Evolutionary conservation across 140 eudicot genomes (phyloP).

Genomic region (Cichorium intybus): DNA sequence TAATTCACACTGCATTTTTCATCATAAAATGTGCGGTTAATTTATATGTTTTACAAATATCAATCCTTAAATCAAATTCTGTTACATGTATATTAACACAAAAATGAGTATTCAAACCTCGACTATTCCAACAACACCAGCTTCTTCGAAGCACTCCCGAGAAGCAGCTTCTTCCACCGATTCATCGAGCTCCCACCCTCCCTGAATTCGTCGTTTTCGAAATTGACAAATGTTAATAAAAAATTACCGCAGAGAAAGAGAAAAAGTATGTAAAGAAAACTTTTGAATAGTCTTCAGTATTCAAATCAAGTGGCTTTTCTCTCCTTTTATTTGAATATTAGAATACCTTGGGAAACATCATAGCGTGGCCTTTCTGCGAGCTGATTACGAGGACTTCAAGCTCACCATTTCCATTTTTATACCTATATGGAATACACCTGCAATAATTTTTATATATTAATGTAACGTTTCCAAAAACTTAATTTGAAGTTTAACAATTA

Average conservation of each 20-base stretch:
- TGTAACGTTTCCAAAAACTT: neutral
- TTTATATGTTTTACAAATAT: neutral
- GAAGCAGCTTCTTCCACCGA: slow-evolving; percentile 78
- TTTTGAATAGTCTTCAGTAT: slow-evolving; percentile 23
- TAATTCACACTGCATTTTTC: slow-evolving; percentile 48
- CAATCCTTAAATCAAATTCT: neutral
- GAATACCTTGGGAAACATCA: slow-evolving; percentile 89
- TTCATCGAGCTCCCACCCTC: slow-evolving; percentile 93
- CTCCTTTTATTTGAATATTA: neutral
- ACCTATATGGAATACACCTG: slow-evolving; percentile 86
- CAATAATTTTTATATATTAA: slow-evolving; percentile 15
- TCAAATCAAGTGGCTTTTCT: slow-evolving; percentile 41
- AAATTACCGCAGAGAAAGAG: neutral
- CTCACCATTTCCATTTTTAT: slow-evolving; percentile 45
- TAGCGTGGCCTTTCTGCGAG: slow-evolving; percentile 69
- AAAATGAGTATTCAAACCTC: slow-evolving; percentile 40
- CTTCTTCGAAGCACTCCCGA: slow-evolving; percentile 81
- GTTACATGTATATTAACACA: neutral
- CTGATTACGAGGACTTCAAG: slow-evolving; percentile 75
- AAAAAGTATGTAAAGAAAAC: neutral
- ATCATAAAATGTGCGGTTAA: slow-evolving; percentile 2
- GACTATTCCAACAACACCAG: slow-evolving; percentile 72
- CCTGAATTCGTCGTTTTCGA: slow-evolving; percentile 37
- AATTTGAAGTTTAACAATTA: neutral
- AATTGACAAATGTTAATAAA: neutral